These are phyloP conservation scores for Puccinia hordei DNA, from an alignment of 1,284 basidiomycete genomes.

Conservation along the genomic window DNA sequence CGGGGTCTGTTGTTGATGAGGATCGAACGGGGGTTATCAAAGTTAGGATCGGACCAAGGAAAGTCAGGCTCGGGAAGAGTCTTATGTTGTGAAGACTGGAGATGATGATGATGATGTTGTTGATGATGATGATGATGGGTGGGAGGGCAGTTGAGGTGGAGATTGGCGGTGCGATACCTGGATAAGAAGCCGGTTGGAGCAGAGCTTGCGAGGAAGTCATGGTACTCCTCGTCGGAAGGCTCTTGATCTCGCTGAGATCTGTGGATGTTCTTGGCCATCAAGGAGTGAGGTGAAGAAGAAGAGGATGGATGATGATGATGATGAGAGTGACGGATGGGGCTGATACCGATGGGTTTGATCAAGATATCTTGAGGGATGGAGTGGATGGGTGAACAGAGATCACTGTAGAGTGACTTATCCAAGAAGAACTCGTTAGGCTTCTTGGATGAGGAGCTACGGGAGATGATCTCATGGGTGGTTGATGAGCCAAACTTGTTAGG, in stretches of 20 bases:
- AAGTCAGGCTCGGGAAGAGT: neutral
- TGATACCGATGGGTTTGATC: conserved; percentile 12
- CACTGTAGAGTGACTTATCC: conserved; percentile 4
- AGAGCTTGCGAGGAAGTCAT: neutral
- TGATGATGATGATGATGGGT: neutral
- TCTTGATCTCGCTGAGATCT: too few relatives aligned
- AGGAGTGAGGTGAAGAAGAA: neutral
- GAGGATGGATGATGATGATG: neutral
- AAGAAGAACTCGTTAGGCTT: conserved; percentile 14
- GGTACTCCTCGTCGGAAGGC: neutral
- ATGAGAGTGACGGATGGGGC: neutral
- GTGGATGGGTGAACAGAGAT: neutral
- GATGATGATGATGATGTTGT: neutral
- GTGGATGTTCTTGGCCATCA: neutral
- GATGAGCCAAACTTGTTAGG: neutral
- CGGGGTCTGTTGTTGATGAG: neutral
- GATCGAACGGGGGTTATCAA: neutral
- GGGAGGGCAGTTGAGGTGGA: neutral
- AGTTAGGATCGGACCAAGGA: conserved; percentile 5
- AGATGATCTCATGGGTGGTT: neutral
- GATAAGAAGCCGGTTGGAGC: conserved; percentile 20
- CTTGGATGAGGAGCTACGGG: neutral
- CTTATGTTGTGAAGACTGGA: neutral
- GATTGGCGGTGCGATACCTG: neutral
- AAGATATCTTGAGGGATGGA: neutral